Conservation (phyloP, 2,329 filamentous ascomycete genomes). For the Xylogone sp. region DNA sequence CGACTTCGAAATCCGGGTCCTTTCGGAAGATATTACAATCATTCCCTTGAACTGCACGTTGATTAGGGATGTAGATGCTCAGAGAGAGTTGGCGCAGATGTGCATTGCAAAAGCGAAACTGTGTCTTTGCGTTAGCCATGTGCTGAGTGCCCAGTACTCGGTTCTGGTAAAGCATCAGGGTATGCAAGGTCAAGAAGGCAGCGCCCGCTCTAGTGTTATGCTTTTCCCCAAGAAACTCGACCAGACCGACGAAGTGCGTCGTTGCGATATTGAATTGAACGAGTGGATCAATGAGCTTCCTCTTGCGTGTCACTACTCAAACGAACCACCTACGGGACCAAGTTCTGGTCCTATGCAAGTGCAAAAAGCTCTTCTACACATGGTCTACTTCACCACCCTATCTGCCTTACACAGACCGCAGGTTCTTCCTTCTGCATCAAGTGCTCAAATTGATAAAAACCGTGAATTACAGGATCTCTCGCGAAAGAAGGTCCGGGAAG, state of each 20-base stretch:
- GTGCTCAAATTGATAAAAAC: slow-evolving; percentile 44
- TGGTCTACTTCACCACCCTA: slow-evolving; percentile 89
- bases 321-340: slow-evolving; percentile 49
- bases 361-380: slow-evolving; percentile 83
- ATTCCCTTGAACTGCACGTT: slow-evolving; percentile 68
- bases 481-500: slow-evolving; percentile 75
- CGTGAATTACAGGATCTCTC: slow-evolving; percentile 78
- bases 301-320: slow-evolving; percentile 65
- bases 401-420: slow-evolving; percentile 90
- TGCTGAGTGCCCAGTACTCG: slow-evolving; percentile 88
- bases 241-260: slow-evolving; percentile 73
- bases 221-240: slow-evolving; percentile 83
- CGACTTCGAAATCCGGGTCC: slow-evolving; percentile 75
- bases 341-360: slow-evolving; percentile 58
- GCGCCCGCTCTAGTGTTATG: slow-evolving; percentile 74
- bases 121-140: slow-evolving; percentile 83
- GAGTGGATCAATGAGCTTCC: slow-evolving; percentile 74
- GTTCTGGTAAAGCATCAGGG: slow-evolving; percentile 82
- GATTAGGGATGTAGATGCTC: slow-evolving; percentile 66
- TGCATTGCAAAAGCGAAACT: slow-evolving; percentile 90
- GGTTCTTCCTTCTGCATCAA: slow-evolving; percentile 72
- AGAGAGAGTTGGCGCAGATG: slow-evolving; percentile 77
- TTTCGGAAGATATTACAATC: slow-evolving; percentile 64
- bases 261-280: slow-evolving; percentile 75
- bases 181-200: slow-evolving; percentile 70